These are phyloP conservation scores for Brassica incana DNA, from an alignment of 345 rosid genomes.

Conservation along the genomic window DNA sequence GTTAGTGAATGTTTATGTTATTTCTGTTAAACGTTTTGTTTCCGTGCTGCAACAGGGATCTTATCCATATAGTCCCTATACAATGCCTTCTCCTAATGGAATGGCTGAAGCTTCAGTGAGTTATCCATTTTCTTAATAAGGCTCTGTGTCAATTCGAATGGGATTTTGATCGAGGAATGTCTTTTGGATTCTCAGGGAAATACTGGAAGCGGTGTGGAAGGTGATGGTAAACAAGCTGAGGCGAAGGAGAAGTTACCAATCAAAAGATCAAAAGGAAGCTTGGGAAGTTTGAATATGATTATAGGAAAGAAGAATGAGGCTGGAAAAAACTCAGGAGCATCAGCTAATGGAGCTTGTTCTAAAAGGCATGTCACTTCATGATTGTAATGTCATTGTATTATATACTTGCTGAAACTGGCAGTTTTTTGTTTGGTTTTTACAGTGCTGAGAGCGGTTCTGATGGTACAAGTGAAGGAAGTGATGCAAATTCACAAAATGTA, in stretches of 20 bases:
- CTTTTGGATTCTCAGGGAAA: slow-evolving; percentile 52
- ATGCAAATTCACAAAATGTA: slow-evolving; percentile 82
- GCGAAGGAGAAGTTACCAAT: slow-evolving; percentile 89
- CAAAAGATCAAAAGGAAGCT: slow-evolving; percentile 97
- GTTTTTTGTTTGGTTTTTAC: slow-evolving; percentile 25
- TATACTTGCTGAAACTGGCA: too few relatives aligned
- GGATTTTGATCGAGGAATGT: slow-evolving; percentile 28
- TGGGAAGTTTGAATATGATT: slow-evolving; percentile 91
- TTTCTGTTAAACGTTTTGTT: slow-evolving; percentile 10
- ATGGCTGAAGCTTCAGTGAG: slow-evolving; percentile 77
- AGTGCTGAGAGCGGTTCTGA: slow-evolving; percentile 91
- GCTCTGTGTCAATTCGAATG: slow-evolving; percentile 3
- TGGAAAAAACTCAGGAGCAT: slow-evolving; percentile 68
- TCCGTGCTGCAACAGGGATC: slow-evolving; percentile 61
- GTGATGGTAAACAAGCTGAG: slow-evolving; percentile 77
- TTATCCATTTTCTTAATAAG: slow-evolving; percentile 11
- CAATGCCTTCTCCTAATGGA: slow-evolving; percentile 32
- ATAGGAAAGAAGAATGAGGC: slow-evolving; percentile 69
- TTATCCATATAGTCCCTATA: slow-evolving; percentile 92
- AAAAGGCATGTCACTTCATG: slow-evolving; percentile 61
- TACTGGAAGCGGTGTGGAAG: slow-evolving; percentile 33
- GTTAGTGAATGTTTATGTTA: not conserved
- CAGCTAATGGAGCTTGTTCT: slow-evolving; percentile 81
- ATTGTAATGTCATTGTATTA: not conserved
- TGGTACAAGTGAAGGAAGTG: slow-evolving; percentile 96